Conservation (phyloP, 495 filamentous ascomycete species). For the Choiromyces venosus region DNA sequence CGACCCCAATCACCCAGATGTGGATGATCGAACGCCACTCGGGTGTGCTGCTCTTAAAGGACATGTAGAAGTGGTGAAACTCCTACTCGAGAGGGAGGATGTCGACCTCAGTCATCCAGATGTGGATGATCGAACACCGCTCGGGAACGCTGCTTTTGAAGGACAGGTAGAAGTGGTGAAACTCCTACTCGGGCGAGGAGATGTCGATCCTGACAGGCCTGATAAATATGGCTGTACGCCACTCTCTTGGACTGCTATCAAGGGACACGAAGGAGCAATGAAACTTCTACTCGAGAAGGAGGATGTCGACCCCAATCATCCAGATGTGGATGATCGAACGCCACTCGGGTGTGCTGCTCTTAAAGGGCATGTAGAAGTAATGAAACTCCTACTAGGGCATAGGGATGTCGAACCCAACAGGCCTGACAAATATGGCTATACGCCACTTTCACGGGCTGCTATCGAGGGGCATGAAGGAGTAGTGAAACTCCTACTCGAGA, state of each 20-base stretch:
- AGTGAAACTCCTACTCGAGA: not conserved
- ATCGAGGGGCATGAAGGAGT: not conserved
- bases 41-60: not conserved
- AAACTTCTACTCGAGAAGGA: not conserved
- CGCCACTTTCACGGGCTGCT: not conserved
- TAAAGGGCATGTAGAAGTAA: not conserved
- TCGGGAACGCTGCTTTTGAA: not conserved
- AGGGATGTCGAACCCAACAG: not conserved
- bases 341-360: too few species aligned
- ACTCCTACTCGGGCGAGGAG: not conserved
- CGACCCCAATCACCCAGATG: not conserved
- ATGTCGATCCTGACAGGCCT: not conserved
- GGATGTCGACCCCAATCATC: not conserved
- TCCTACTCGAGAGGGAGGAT: not conserved
- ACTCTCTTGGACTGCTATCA: not conserved
- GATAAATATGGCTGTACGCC: not conserved
- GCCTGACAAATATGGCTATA: not conserved
- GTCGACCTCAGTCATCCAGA: not conserved
- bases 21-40: not conserved
- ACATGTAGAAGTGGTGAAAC: not conserved
- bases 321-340: not conserved
- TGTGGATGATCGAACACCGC: not conserved
- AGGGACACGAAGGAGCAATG: not conserved
- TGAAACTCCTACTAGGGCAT: not conserved
- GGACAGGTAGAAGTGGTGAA: not conserved